phyloP scores from a whole-genome alignment of 2,329 filamentous ascomycete genomes.

The Aspergillus japonicus region DNA sequence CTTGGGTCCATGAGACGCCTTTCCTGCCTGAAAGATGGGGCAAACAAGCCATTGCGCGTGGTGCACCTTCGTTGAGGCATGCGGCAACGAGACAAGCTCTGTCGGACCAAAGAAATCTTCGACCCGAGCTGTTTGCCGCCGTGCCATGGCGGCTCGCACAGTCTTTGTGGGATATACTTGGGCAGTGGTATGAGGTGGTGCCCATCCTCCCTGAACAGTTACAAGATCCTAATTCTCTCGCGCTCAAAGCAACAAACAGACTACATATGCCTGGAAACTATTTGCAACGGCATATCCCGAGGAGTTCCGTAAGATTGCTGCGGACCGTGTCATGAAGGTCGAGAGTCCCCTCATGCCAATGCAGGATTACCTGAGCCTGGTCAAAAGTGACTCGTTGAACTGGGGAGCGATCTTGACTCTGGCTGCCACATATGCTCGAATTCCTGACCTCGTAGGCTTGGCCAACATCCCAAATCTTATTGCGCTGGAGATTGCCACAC shows the following conservation, averaged over 20 bases:
- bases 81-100: conserved; percentile 33
- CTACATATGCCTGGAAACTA: conserved; percentile 46
- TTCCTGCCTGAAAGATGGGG: conserved; percentile 26
- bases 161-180: conserved; percentile 41
- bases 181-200: conserved; percentile 31
- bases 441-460: conserved; percentile 40
- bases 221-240: neutral
- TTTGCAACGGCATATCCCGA: conserved; percentile 38
- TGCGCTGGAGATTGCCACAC: conserved; percentile 37
- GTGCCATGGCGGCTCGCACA: conserved; percentile 43
- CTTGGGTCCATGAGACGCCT: conserved; percentile 42
- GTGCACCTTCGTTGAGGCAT: conserved; percentile 36
- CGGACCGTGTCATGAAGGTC: conserved; percentile 34
- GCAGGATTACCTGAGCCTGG: conserved; percentile 35
- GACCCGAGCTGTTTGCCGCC: conserved; percentile 33
- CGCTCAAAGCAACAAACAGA: conserved; percentile 35
- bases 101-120: conserved; percentile 39
- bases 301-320: conserved; percentile 31
- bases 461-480: conserved; percentile 41
- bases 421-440: conserved; percentile 29
- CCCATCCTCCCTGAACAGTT: neutral
- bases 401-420: conserved; percentile 41
- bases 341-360: conserved; percentile 30
- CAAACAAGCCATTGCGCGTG: conserved; percentile 23
- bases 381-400: conserved; percentile 29